Base-by-base conservation (phyloP, 2,329 filamentous ascomycete species). In the Pseudogymnoascus sp. region DNA sequence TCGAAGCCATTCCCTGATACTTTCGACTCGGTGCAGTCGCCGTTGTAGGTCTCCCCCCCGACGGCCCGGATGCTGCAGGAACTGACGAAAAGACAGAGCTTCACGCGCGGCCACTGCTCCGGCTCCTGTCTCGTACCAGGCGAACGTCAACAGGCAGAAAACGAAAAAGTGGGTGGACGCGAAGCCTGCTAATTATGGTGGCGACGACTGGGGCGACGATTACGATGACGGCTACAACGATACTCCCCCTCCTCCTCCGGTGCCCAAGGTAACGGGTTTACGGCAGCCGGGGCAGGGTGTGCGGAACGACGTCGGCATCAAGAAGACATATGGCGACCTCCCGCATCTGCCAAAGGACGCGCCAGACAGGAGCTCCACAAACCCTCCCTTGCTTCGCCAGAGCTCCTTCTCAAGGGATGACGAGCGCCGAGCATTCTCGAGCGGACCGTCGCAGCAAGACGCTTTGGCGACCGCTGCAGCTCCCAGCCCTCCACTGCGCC, bases 141-240 rank as follows among this genome's bases (percentile, higher is more conserved):
- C 91, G 60, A 95, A 96, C 73, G 87, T 97, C 58, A 93, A 90
- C 76, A 87, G 93, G 65, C 84, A 86, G 62, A 96, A 96, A 78
- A 97, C 92, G 62, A 90, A 88, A 76, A 96, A 96, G 83, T 97
- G 93, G 93, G 88, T 93, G 38, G 89, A 96, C 70, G 93, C 93
- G 36, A 93, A 92, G 75, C 82, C 85, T 63, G 87, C 89, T 69
- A 90, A 85, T 72, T 97, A 97, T 72, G 92, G 93, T 70, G 93
- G 92, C 66, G 92, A 95, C 70, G 93, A 96, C 71, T 97, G 93
- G 92, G 93, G 91, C 36, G 85, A 88, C 36, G 84, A 87, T 7
- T 82, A 84, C 63, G 82, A 85, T n/a, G 83, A 86, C 33, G 77
- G 85, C 61, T 75, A 79, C 42, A 73, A 76, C 35, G 73, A 76